Conservation (phyloP, 2,329 filamentous ascomycete species). For the Colletotrichum plurivorum region DNA sequence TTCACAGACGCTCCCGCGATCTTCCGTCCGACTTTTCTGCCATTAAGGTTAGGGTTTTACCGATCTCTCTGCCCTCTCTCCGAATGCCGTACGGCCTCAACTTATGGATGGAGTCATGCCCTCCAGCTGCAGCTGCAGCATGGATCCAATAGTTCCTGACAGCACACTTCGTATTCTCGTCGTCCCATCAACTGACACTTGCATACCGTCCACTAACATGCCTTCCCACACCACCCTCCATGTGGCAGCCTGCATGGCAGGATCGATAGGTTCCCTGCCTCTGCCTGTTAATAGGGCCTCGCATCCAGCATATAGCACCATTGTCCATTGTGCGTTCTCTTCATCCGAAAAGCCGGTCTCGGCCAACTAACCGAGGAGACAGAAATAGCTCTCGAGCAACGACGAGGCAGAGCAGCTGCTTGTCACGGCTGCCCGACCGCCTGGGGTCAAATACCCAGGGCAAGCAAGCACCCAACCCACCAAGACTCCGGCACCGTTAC, state of each 20-base stretch:
- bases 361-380: constrained; percentile 6
- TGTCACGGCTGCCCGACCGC: neutral
- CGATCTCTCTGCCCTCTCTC: neutral
- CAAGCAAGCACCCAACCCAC: neutral
- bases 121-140: neutral
- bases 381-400: constrained; percentile 13
- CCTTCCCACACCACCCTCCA: constrained; percentile 15
- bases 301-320: no score
- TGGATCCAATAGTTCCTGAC: constrained; percentile 16
- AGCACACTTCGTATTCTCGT: constrained; percentile 27
- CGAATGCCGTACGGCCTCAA: neutral
- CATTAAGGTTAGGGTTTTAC: constrained; percentile 19
- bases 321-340: no score
- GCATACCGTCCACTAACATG: constrained; percentile 23
- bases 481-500: neutral
- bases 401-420: neutral
- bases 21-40: constrained; percentile 9
- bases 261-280: constrained; percentile 15
- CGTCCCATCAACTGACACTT: constrained; percentile 37
- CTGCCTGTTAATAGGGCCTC: neutral
- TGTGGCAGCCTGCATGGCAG: constrained; percentile 14
- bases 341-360: neutral
- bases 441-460: neutral
- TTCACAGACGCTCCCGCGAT: constrained; percentile 12
- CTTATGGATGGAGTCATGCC: neutral